Conservation (phyloP, 768 basidiomycete genomes). For the Baorangia bicolor region DNA sequence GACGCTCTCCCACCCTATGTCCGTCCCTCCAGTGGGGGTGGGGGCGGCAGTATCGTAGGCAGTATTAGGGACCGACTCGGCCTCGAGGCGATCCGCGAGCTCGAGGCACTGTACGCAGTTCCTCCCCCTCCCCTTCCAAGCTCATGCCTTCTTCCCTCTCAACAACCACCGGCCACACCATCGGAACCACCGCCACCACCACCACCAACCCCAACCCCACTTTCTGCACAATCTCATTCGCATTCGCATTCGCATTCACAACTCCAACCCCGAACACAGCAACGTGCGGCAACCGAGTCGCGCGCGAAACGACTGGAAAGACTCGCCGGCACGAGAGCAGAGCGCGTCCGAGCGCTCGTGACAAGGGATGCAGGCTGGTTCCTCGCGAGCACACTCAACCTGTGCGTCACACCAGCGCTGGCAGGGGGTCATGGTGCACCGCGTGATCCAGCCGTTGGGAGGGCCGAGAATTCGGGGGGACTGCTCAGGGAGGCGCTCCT, state of each 20-base stretch:
- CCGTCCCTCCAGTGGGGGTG: not conserved
- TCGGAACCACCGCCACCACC: not conserved
- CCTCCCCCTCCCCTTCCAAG: not conserved
- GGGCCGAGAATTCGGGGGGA: not conserved
- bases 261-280: not conserved
- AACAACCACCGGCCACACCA: not conserved
- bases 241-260: not conserved
- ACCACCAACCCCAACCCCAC: not conserved
- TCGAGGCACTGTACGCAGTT: slow-evolving; percentile 21
- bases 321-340: slow-evolving; percentile 12
- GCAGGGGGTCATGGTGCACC: not conserved
- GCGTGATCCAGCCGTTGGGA: not conserved
- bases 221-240: not conserved
- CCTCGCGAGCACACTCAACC: slow-evolving; percentile 25
- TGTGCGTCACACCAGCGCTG: slow-evolving; percentile 14
- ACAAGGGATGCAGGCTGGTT: slow-evolving; percentile 29
- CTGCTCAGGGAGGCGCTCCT: slow-evolving; percentile 20
- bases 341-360: slow-evolving; percentile 25
- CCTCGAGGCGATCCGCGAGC: slow-evolving; percentile 29
- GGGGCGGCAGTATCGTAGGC: not conserved
- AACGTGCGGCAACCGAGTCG: not conserved
- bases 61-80: slow-evolving; percentile 24
- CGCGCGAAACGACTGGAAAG: slow-evolving; percentile 7
- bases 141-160: not conserved
- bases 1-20: slow-evolving; percentile 8